Base-by-base conservation (phyloP, 257 asterid species). In the Marsdenia floribunda region DNA sequence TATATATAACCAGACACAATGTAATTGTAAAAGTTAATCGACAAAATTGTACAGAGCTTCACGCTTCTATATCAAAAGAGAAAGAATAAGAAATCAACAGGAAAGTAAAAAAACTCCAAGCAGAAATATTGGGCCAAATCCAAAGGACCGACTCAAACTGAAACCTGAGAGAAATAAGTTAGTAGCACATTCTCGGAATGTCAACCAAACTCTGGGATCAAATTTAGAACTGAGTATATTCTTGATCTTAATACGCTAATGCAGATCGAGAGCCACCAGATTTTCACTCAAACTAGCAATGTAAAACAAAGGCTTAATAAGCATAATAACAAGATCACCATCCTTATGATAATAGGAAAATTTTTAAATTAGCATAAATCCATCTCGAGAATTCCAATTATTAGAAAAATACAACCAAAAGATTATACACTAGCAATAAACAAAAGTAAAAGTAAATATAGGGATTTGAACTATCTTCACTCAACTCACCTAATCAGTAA, bases 1-100 rank as follows among this genome's bases (percentile, higher is more conserved):
- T 93, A 66, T 55, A n/a, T n/a, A 82, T 14, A 37, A 75, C 49
- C 21, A 76, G 64, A 21, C 49, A 38, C 46, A 63, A 33, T 63
- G 44, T 12, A 46, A 69, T 71, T 64, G 29, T 29, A 44, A 70
- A 33, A 0, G 21, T 7, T 38, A 42, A 44, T 55, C 26, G 3
- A 18, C 4, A n/a, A n/a, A 63, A 50, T 44, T 35, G 22, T n/a
- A n/a, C n/a, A n/a, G n/a, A n/a, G n/a, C n/a, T n/a, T n/a, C n/a
- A n/a, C n/a, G n/a, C n/a, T n/a, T 14, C 21, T 16, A 33, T 22
- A 18, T 46, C 8, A 26, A 24, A 18, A 44, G 29, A 13, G 19
- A 2, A 70, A 11, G 37, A 54, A 64, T 67, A 21, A 60, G n/a
- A 18, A 18, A 7, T 37, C 73, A 38, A 16, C 38, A 42, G 63